Conservation (phyloP, 768 basidiomycete species). For the Boletus barrowsii region DNA sequence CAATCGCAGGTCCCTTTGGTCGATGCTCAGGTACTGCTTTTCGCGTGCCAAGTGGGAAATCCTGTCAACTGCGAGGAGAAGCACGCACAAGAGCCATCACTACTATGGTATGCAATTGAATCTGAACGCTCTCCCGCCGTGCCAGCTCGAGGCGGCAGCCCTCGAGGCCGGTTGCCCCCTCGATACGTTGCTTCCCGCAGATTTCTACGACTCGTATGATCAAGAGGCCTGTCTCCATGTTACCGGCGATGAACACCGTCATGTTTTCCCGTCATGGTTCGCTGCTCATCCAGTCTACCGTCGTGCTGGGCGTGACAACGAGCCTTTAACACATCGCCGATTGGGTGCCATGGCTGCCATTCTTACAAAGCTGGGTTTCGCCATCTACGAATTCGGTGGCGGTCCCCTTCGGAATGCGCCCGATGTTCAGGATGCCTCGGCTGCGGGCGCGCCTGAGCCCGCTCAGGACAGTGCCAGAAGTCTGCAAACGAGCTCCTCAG, state of each 20-base stretch:
- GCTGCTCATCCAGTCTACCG: conserved; percentile 20
- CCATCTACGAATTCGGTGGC: conserved; percentile 31
- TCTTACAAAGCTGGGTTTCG: conserved; percentile 50
- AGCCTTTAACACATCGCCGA: conserved; percentile 52
- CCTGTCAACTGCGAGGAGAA: neutral
- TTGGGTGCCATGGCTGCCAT: conserved; percentile 56
- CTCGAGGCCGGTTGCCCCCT: conserved; percentile 67
- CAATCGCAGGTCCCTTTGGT: conserved; percentile 5
- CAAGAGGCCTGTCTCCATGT: neutral
- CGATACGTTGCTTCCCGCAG: conserved; percentile 44
- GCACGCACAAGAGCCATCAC: conserved; percentile 3
- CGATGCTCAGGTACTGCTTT: conserved; percentile 6
- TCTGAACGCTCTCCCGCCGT: conserved; percentile 51
- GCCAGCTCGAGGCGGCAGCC: conserved; percentile 58
- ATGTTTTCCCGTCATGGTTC: conserved; percentile 16
- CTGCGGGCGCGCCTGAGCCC: neutral
- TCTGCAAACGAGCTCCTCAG: conserved; percentile 2
- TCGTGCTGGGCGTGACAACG: conserved; percentile 4
- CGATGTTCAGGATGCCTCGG: neutral
- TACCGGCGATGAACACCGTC: neutral
- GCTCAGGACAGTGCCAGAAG: conserved; percentile 7
- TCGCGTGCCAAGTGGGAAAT: conserved; percentile 11
- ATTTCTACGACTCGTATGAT: conserved; percentile 26
- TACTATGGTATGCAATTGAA: conserved; percentile 59
- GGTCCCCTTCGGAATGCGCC: neutral